A percentile compares a stretch with the other conserved stretches of the same genome.
Conservation (phyloP, 2,329 filamentous ascomycete species). For the Diaporthe sp. region DNA sequence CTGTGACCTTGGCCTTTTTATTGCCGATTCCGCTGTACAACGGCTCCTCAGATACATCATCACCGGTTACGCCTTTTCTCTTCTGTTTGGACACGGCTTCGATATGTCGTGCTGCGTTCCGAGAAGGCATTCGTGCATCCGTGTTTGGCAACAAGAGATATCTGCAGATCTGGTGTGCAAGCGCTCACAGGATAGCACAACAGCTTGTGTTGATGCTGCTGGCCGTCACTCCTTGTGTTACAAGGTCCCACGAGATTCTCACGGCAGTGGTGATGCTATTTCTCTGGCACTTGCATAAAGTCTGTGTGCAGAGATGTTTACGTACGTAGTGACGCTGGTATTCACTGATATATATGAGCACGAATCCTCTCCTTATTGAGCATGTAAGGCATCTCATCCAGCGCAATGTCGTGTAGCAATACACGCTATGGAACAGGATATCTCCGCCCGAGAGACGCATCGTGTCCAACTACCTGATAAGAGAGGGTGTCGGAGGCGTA, state of each 20-base stretch:
- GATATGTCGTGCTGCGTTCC: not conserved
- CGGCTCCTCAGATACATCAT: not conserved
- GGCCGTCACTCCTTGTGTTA: not conserved
- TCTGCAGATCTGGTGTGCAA: slow-evolving; percentile 13
- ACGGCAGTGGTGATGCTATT: not conserved
- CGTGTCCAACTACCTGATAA: not conserved
- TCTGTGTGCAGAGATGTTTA: not conserved
- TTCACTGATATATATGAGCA: not conserved
- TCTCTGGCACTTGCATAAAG: not conserved
- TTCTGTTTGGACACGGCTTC: not conserved
- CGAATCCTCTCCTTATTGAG: not conserved
- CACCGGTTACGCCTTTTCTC: not conserved
- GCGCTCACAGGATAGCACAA: not conserved
- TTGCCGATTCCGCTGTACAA: not conserved
- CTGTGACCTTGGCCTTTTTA: not conserved
- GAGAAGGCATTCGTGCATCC: not conserved
- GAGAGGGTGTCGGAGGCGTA: not conserved
- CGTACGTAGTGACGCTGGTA: not conserved
- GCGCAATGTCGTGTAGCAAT: not conserved
- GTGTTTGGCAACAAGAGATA: not conserved
- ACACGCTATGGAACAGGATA: not conserved
- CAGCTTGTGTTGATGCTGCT: not conserved
- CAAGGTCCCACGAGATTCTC: not conserved
- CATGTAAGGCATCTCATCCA: not conserved
- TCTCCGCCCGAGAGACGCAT: not conserved